Evolutionary conservation across 2,329 filamentous ascomycete species (phyloP).

Genomic region (Penicillium hordei): DNA sequence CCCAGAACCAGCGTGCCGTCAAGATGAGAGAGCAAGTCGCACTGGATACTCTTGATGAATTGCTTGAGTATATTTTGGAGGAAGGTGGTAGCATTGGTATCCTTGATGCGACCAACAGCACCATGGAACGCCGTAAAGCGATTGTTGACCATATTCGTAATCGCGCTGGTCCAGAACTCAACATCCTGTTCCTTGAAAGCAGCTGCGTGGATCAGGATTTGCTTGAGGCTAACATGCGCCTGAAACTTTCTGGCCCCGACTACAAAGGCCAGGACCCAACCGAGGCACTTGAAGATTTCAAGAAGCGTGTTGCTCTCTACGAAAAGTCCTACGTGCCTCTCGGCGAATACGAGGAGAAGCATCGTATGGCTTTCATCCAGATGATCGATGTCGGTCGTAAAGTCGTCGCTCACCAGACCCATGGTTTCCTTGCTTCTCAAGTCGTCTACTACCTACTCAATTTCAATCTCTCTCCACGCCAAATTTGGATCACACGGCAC

Average conservation of each 20-base stretch:
- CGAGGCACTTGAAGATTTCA: conserved; percentile 85
- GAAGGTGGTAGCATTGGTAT: conserved; percentile 88
- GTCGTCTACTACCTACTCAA: conserved; percentile 94
- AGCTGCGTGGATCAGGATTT: conserved; percentile 82
- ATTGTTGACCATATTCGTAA: conserved; percentile 80
- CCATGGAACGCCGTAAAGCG: conserved; percentile 76
- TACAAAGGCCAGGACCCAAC: conserved; percentile 91
- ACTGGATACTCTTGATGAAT: conserved; percentile 85
- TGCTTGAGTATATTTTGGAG: conserved; percentile 82
- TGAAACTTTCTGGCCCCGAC: conserved; percentile 93
- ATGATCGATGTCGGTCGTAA: conserved; percentile 98
- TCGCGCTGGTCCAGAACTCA: conserved; percentile 78
- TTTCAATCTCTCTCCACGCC: conserved; percentile 91
- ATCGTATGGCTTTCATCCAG: conserved; percentile 92
- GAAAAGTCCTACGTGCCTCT: conserved; percentile 91
- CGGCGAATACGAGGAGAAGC: conserved; percentile 84
- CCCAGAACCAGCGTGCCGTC: conserved; percentile 77
- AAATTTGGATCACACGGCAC: conserved; percentile 97
- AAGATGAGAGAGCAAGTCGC: conserved; percentile 88
- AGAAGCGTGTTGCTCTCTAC: conserved; percentile 85
- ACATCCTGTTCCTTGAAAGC: conserved; percentile 93
- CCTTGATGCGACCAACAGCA: conserved; percentile 96
- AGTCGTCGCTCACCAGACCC: conserved; percentile 83
- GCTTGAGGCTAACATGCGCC: conserved; percentile 92
- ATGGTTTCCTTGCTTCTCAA: conserved; percentile 86